Percentiles rank a stretch among this genome's conserved stretches.
Evolutionary conservation across 2,329 filamentous ascomycete genomes (phyloP).

Genomic region (Bipolaris cookei): DNA sequence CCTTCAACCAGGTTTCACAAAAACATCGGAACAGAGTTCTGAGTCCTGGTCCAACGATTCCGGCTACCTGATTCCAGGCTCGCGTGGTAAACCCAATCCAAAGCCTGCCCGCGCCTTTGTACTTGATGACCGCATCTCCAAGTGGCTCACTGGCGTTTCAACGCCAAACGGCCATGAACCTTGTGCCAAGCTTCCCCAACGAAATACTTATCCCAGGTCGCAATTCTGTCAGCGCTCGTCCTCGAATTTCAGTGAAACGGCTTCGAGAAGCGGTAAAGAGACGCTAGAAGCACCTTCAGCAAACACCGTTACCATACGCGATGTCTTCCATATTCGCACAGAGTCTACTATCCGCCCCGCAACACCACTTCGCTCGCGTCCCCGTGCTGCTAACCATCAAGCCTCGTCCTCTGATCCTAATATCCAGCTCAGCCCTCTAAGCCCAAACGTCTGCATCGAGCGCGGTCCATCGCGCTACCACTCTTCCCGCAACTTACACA

Average conservation of each 20-base stretch:
- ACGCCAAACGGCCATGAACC: neutral
- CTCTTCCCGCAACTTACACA: neutral
- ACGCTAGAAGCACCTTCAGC: neutral
- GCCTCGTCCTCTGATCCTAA: slow-evolving; percentile 12
- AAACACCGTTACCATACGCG: too few relatives aligned
- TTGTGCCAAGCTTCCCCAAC: neutral
- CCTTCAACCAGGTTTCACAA: neutral
- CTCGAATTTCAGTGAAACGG: neutral
- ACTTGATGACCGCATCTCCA: slow-evolving; percentile 16
- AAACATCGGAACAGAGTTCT: slow-evolving; percentile 18
- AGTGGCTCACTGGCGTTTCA: slow-evolving; percentile 26
- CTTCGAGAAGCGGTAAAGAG: neutral
- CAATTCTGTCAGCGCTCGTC: neutral
- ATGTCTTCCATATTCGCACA: neutral
- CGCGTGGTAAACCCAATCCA: neutral
- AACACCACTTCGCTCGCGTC: neutral
- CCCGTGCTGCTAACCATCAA: neutral
- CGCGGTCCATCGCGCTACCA: slow-evolving; percentile 34
- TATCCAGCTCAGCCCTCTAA: slow-evolving; percentile 30
- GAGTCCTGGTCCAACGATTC: slow-evolving; percentile 41
- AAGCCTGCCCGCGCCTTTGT: slow-evolving; percentile 2
- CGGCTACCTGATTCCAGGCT: slow-evolving; percentile 24
- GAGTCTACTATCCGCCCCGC: neutral
- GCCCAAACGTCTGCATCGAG: slow-evolving; percentile 41
- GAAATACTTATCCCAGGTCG: neutral